These are phyloP conservation scores for Penicillium samsonianum DNA, from an alignment of 495 filamentous ascomycete genomes.

Conservation along the genomic window DNA sequence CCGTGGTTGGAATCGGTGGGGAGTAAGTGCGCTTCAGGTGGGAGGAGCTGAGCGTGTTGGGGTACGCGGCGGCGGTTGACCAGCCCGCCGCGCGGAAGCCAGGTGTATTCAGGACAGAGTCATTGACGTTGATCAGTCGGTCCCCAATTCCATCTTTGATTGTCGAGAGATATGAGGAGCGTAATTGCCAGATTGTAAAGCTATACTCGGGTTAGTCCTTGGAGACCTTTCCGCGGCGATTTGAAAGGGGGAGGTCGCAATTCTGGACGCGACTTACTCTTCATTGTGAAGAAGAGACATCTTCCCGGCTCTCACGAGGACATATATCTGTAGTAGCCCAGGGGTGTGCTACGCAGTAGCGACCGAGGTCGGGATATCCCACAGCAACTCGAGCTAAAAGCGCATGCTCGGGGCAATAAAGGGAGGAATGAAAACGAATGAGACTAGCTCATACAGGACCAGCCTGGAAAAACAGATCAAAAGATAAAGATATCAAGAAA, in stretches of 20 bases:
- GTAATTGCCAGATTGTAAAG: conserved; percentile 90
- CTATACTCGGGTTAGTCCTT: conserved; percentile 47
- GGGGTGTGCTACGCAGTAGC: conserved; percentile 2
- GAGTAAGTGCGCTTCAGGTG: conserved; percentile 91
- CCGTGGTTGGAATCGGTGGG: conserved; percentile 88
- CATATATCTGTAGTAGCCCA: conserved; percentile 5
- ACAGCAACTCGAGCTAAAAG: conserved; percentile 1
- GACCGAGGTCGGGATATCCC: conserved; percentile 12
- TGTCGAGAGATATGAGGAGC: conserved; percentile 83
- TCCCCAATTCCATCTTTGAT: conserved; percentile 96
- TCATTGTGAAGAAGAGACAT: conserved; percentile 98
- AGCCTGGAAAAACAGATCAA: conserved; percentile 34
- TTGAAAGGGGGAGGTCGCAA: conserved; percentile 6
- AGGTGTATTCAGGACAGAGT: conserved; percentile 86
- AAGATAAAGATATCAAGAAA: conserved; percentile 14
- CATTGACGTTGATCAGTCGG: conserved; percentile 89
- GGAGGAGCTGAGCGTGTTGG: conserved; percentile 41
- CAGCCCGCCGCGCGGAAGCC: conserved; percentile 95
- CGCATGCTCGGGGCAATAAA: conserved; percentile 22
- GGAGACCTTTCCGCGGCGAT: not conserved
- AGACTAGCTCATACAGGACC: conserved; percentile 35
- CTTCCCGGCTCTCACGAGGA: conserved; percentile 13
- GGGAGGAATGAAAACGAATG: conserved; percentile 14
- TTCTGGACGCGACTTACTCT: conserved; percentile 64
- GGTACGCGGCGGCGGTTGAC: conserved; percentile 63